Evolutionary conservation across 2,329 filamentous ascomycete genomes (phyloP), one percentile per base, ranked within the genome.

Genomic region (Cladosporium sp.): DNA sequence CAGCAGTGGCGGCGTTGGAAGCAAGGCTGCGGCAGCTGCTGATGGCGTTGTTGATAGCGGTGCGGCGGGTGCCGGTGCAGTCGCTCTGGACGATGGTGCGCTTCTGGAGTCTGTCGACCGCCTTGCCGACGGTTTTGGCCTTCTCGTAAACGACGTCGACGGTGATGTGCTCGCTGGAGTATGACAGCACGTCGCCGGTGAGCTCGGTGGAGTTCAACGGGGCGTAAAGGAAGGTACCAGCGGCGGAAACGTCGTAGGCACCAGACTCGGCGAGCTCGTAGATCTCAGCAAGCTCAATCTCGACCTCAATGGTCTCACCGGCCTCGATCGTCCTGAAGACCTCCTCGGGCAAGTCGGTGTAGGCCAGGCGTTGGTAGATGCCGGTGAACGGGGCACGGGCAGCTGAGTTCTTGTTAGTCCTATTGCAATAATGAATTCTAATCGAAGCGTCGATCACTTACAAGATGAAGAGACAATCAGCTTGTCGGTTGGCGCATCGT

Each of bases 171-270:
- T 86, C 85, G 61, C 78, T 81, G 45, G 72, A 67, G 68, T 77
- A 86, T 8, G 74, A 63, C 2, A 85, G 64, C 36, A 73, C 74
- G 6, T 57, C 51, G 39, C 78, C 80, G 8, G 75, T 65, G 27
- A 86, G 72, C 38, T 75, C 68, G 39, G 72, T 80, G 18, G 72
- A 74, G 59, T 74, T 70, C 36, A 69, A 69, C 16, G 73, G 69
- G 22, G 82, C 78, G 49, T 76, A 77, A 7, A 79, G 76, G 38
- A 86, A 72, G 7, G 73, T 70, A 6, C 84, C 84, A 4, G 69
- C 67, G 5, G 80, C 73, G 49, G 75, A 71, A 41, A 87, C 65
- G 48, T 76, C 75, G 61, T 82, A 82, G 13, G 39, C 32, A 33
- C 22, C 48, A 25, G 39, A 38, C 32, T 43, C 48, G 11, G 33